Conservation (phyloP, 768 basidiomycete genomes). For the Boletus sp. region DNA sequence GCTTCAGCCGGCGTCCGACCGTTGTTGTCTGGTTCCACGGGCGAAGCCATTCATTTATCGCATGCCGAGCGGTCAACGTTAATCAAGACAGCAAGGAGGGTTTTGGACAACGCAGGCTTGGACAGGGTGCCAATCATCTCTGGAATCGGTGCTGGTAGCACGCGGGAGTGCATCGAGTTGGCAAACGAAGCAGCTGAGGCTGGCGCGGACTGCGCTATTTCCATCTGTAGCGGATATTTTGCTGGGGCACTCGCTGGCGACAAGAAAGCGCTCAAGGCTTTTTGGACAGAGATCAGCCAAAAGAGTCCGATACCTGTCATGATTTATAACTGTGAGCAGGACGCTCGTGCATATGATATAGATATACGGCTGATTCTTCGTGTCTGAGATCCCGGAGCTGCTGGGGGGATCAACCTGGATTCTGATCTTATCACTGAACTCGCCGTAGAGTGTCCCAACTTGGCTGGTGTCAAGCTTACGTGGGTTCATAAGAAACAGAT, state of each 20-base stretch:
- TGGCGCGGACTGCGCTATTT: conserved; percentile 85
- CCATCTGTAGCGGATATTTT: conserved; percentile 85
- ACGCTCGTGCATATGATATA: background rate
- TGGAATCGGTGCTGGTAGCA: conserved; percentile 82
- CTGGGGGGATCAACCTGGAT: conserved; percentile 88
- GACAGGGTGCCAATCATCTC: conserved; percentile 63
- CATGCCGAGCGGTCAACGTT: conserved; percentile 63
- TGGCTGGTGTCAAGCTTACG: conserved; percentile 88
- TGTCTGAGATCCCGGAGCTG: conserved; percentile 74
- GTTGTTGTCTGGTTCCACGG: conserved; percentile 78
- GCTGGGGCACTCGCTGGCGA: conserved; percentile 66
- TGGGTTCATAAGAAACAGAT: conserved; percentile 36
- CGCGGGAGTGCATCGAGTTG: conserved; percentile 75
- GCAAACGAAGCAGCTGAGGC: conserved; percentile 74
- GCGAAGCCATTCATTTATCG: conserved; percentile 76
- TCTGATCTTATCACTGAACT: conserved; percentile 84
- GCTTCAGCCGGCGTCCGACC: conserved; percentile 69
- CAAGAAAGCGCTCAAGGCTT: conserved; percentile 69
- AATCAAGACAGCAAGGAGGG: conserved; percentile 64
- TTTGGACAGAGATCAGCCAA: conserved; percentile 71
- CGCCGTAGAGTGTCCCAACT: conserved; percentile 70
- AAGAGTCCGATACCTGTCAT: conserved; percentile 85
- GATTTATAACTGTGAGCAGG: conserved; percentile 75
- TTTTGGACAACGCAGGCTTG: conserved; percentile 65
- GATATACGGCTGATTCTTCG: background rate